Base-by-base conservation (phyloP, 1,284 basidiomycete species). In the Austropuccinia psidii region DNA sequence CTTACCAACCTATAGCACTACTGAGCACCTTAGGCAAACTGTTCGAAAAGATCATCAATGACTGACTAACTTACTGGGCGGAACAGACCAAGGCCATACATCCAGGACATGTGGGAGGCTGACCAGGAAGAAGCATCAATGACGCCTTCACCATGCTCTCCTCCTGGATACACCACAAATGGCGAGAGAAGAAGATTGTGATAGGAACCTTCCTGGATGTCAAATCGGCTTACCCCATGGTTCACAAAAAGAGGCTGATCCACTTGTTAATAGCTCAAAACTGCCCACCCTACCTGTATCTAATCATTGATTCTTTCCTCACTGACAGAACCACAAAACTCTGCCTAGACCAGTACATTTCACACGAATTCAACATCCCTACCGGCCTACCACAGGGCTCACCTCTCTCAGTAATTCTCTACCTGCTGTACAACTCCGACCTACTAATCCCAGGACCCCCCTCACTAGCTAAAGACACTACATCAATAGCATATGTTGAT, bases 401-500 rank as follows among this genome's bases (percentile, higher is more conserved):
- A 27, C 66, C 50, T 17, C 49, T 55, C 24, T 55, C 39, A 27
- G 35, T 39, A 11, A 35, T 54, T 24, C 39, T 57, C 9, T 68
- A 68, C 39, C 27, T 57, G n/a, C 27, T 68, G 21, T 68, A 68
- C 27, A 68, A 68, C 52, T 55, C 49, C 24, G 21, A 21, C 24
- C 37, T 68, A 5, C 37, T 68, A 21, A 19, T 45, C 45, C 39
- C n/a, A 41, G 24, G 15, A 19, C 11, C n/a, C 13, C 9, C 41
- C n/a, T n/a, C 27, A 35, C 21, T 57, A 5, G 11, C 21, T 4
- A 37, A 49, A 27, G 35, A 33, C 54, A 41, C 11, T 17, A 57
- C 57, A 11, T 55, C 66, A 52, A 39, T 68, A 29, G 66, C 35
- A 11, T 68, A 54, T 39, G 41, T 68, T 19, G 66, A 68, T 29